Evolutionary conservation across 2,329 filamentous ascomycete genomes (phyloP).

Genomic region (Knufia fluminis): DNA sequence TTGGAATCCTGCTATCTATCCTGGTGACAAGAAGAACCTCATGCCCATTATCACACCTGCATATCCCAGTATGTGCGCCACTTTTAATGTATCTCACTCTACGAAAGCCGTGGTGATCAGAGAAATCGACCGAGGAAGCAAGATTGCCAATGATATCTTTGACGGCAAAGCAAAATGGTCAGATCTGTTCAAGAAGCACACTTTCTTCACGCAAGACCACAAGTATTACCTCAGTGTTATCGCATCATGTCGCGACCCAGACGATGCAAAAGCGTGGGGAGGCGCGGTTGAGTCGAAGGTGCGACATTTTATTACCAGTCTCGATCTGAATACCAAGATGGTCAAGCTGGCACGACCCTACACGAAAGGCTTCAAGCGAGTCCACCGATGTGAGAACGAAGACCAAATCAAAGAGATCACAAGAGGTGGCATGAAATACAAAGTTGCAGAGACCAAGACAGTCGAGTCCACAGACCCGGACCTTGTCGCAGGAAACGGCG

Average conservation of each 20-base stretch:
- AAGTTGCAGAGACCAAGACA: conserved; percentile 44
- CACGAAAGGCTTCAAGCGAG: conserved; percentile 82
- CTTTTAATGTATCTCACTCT: conserved; percentile 83
- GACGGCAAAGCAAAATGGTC: conserved; percentile 69
- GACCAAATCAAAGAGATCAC: conserved; percentile 54
- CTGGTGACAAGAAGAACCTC: conserved; percentile 70
- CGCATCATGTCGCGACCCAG: conserved; percentile 70
- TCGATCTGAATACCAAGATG: conserved; percentile 64
- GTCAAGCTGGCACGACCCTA: conserved; percentile 83
- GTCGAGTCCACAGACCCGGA: conserved; percentile 42
- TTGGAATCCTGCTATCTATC: conserved; percentile 86
- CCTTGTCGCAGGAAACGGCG: conserved; percentile 40
- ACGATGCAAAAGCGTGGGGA: conserved; percentile 78
- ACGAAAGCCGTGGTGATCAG: conserved; percentile 75
- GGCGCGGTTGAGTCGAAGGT: conserved; percentile 92
- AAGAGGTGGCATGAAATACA: conserved; percentile 52
- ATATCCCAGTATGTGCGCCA: conserved; percentile 96
- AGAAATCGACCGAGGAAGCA: conserved; percentile 68
- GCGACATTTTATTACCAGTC: conserved; percentile 68
- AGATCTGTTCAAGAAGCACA: conserved; percentile 79
- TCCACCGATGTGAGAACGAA: conserved; percentile 58
- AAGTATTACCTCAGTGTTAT: conserved; percentile 93
- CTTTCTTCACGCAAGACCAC: conserved; percentile 86
- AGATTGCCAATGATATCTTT: conserved; percentile 73
- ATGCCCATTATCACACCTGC: conserved; percentile 99